A percentile compares a stretch with the other conserved stretches of the same genome.
phyloP scores from a whole-genome alignment of 2,329 filamentous ascomycete genomes.

The Botryosphaeria agaves region DNA sequence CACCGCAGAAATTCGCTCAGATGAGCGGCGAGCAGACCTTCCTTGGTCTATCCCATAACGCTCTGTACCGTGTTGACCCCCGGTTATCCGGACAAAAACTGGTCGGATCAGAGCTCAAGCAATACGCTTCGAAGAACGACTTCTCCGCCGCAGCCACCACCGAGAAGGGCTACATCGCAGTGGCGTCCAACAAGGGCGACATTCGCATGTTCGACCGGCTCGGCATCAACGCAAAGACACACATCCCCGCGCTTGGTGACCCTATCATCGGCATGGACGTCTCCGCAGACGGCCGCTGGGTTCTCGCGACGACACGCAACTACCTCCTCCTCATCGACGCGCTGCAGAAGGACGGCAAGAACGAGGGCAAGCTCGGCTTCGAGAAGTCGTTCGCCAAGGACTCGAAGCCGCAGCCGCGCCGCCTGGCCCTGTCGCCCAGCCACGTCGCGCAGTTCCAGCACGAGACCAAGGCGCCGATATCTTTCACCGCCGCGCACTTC shows the following conservation, averaged over 20 bases:
- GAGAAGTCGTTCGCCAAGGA: slow-evolving; percentile 87
- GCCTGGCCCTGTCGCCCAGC: slow-evolving; percentile 71
- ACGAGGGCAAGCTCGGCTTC: slow-evolving; percentile 95
- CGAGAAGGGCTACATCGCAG: slow-evolving; percentile 89
- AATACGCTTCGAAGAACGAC: slow-evolving; percentile 92
- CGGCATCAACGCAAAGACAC: slow-evolving; percentile 93
- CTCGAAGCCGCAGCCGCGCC: slow-evolving; percentile 79
- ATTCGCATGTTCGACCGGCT: slow-evolving; percentile 92
- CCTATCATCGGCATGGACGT: slow-evolving; percentile 90
- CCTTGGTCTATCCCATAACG: slow-evolving; percentile 81
- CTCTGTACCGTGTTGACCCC: slow-evolving; percentile 84
- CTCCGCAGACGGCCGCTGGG: slow-evolving; percentile 88
- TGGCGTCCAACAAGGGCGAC: slow-evolving; percentile 95
- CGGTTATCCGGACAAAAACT: slow-evolving; percentile 81
- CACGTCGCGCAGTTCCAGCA: slow-evolving; percentile 97
- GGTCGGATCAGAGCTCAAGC: slow-evolving; percentile 83
- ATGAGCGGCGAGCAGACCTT: slow-evolving; percentile 94
- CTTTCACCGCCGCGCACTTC: slow-evolving; percentile 85
- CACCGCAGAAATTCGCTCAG: slow-evolving; percentile 72
- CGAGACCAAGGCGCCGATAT: slow-evolving; percentile 72
- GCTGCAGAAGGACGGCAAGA: slow-evolving; percentile 81
- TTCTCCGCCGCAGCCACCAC: slow-evolving; percentile 91
- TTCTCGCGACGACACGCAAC: slow-evolving; percentile 83
- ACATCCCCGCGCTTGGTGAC: slow-evolving; percentile 87
- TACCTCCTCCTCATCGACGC: slow-evolving; percentile 90